Evolutionary conservation across 1,284 basidiomycete species (phyloP), one percentile per base, ranked within the genome.

Genomic region (Omphalotus olearius): DNA sequence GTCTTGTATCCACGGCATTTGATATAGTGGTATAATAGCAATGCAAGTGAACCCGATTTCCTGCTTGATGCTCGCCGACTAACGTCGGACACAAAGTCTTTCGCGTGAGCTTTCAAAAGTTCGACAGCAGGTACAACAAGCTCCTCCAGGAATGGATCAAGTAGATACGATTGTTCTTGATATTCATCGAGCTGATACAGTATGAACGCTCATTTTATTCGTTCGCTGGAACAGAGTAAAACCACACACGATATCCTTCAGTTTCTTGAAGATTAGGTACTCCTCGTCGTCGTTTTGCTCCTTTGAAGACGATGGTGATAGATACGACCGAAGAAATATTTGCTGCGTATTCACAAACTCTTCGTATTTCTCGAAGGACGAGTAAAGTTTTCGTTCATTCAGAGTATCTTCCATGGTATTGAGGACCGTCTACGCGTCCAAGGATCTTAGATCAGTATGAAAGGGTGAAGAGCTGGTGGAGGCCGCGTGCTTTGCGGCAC

Each of bases 1-100:
- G 88, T 86, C 72, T 99, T 99, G 69, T 90, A 84, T 20, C 97
- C 96, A 55, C 97, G 79, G 42, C 87, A 89, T 66, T 95, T 98
- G 64, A 92, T 81, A 62, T 93, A 91, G 63, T 76, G 73, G 67
- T 98, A 95, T 42, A 98, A 65, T 13, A 96, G 71, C 37, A 71
- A 66, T 0, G 90, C 76, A 13, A 93, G 61, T 43, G 77, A 74
- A 33, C 74, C 66, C 4, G 87, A 69, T 47, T 83, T 75, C 14
- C 59, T 57, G 2, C 61, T 52, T 51, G 75, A 73, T 48, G 69
- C 69, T 16, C 62, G 60, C 46, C 62, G 57, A 7, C 65, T 59
- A 37, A 63, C 60, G 38, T 69, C 63, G 16, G 69, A 66, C 28
- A 74, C 67, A 39, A 77, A 70, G 10, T 63, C 58, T 57, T 72